Evolutionary conservation across 306 rosid genomes (phyloP), one percentile per base, ranked within the genome.

Genomic region (Quercus engelmannii): DNA sequence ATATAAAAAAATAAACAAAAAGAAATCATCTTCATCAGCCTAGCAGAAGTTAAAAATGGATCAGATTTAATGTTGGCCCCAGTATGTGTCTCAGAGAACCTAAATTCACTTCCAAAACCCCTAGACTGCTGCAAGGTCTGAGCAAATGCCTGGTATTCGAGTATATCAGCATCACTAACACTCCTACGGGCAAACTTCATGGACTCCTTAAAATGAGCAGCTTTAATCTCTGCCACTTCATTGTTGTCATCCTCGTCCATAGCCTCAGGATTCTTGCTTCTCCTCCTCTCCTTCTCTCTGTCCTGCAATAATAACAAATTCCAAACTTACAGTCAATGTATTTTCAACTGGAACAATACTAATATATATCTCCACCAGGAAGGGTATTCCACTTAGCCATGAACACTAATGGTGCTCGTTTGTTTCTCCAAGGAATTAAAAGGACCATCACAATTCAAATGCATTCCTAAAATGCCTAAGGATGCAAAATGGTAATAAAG

Each of bases 181-280:
- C 91, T 88, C 78, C 88, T 81, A 5, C 91, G 91, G 2, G 88
- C 88, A 76, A 11, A 88, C 74, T 88, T 88, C 91, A 88, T 88
- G 19, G 89, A 88, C 88, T 88, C 91, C 43, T 88, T 85, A 20
- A 88, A 88, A 76, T 88, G 89, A 58, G 85, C 85, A 56, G 86
- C 91, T 62, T 76, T 88, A 38, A 88, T 88, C 86, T 88, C 91
- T 1, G 85, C 81, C 74, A 83, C 89, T 69, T 85, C 91, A 0
- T 85, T 89, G 0, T 85, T 88, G 0, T 23, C 20, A 71, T 88
- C 91, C 81, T 88, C 87, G 6, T 88, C 89, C 91, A 88, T 85
- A 65, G 87, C 85, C 78, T 85, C 87, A 1, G 91, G 89, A 77
- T 88, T 83, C 76, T 88, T 89, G 2, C 64, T 51, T 23, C 83